Percentiles rank a stretch among this genome's conserved stretches.
Evolutionary conservation across 1,139 yeast genomes (phyloP).

Genomic region (Hansenula lynferdii): DNA sequence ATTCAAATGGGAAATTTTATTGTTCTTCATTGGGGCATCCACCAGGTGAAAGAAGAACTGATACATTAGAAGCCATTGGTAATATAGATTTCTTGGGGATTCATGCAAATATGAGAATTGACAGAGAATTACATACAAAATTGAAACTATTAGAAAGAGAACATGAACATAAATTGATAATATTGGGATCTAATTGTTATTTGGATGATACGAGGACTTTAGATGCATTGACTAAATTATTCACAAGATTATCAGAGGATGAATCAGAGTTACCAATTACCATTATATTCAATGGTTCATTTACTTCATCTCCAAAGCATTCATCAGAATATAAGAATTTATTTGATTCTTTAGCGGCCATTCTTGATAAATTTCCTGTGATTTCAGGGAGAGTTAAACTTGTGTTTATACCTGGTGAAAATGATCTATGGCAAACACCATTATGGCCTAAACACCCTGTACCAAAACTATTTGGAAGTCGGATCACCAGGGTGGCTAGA

Average conservation of each 20-base stretch:
- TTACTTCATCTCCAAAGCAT: constrained; percentile 54
- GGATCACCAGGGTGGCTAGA: constrained; percentile 60
- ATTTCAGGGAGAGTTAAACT: constrained; percentile 42
- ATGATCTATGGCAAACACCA: constrained; percentile 90
- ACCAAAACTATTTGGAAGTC: constrained; percentile 64
- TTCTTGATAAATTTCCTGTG: constrained; percentile 45
- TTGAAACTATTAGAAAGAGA: constrained; percentile 54
- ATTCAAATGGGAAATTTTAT: constrained; percentile 62
- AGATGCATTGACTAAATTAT: constrained; percentile 58
- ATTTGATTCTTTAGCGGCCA: constrained; percentile 65
- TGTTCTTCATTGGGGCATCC: constrained; percentile 87
- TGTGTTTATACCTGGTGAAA: constrained; percentile 78
- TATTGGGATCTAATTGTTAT: constrained; percentile 71
- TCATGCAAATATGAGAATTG: constrained; percentile 51
- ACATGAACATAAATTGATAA: constrained; percentile 53
- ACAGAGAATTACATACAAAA: constrained; percentile 50
- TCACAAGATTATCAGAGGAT: constrained; percentile 42
- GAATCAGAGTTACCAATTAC: constrained; percentile 48
- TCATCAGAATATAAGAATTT: constrained; percentile 60
- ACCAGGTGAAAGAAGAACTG: constrained; percentile 72
- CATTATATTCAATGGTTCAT: constrained; percentile 64
- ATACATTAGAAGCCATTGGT: constrained; percentile 67
- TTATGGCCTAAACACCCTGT: constrained; percentile 69
- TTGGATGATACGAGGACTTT: constrained; percentile 55
- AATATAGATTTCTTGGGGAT: constrained; percentile 76